These are phyloP conservation scores for Priceomyces haplophilus DNA, from an alignment of 805 yeast genomes.

Conservation along the genomic window DNA sequence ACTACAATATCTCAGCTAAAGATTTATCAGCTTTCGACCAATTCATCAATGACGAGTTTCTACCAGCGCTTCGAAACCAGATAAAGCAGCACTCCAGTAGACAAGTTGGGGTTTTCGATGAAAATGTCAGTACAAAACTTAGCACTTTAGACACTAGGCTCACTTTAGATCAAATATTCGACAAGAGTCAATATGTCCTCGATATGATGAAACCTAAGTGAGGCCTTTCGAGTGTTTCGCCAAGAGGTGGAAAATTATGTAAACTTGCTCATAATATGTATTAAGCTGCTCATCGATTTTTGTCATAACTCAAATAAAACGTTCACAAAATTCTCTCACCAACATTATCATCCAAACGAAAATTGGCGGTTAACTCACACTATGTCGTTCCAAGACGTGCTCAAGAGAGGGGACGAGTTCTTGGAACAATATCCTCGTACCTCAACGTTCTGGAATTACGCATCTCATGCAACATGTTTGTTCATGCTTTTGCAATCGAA, in stretches of 20 bases:
- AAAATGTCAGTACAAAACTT: background rate
- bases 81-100: background rate
- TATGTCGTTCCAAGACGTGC: constrained; percentile 70
- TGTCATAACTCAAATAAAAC: background rate
- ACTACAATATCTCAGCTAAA: background rate
- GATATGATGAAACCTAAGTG: background rate
- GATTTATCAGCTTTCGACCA: constrained; percentile 1
- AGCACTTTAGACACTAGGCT: constrained; percentile 2
- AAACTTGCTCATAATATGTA: too few relatives aligned
- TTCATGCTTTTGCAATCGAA: constrained; percentile 66
- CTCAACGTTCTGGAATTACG: constrained; percentile 57
- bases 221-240: too few relatives aligned
- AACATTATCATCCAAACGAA: background rate
- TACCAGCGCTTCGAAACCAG: background rate
- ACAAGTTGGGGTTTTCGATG: background rate
- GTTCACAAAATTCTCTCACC: background rate
- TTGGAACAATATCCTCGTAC: constrained; percentile 61
- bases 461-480: constrained; percentile 67
- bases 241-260: too few relatives aligned
- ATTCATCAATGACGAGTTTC: constrained; percentile 1
- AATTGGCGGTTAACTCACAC: background rate
- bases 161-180: constrained; percentile 4
- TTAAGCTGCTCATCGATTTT: background rate
- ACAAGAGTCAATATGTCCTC: background rate
- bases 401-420: constrained; percentile 71